A percentile compares a stretch with the other conserved stretches of the same genome.
These are phyloP conservation scores for Zangia roseola DNA, from an alignment of 768 basidiomycete species.

Conservation along the genomic window DNA sequence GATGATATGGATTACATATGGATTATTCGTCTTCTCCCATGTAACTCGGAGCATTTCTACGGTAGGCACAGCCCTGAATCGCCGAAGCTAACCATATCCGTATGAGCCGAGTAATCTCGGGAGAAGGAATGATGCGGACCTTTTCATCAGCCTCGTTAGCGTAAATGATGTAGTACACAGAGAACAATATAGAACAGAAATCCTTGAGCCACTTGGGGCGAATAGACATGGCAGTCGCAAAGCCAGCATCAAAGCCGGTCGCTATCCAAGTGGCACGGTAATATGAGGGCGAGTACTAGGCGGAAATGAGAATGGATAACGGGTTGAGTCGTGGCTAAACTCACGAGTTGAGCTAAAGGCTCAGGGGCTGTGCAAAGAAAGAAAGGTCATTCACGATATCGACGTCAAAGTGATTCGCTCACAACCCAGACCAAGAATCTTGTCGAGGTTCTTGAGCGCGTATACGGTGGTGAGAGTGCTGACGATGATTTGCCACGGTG, in stretches of 20 bases:
- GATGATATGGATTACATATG: conserved; percentile 58
- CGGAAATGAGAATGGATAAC: conserved; percentile 6
- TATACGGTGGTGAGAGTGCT: conserved; percentile 85
- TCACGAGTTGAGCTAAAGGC: conserved; percentile 82
- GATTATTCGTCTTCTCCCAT: conserved; percentile 97
- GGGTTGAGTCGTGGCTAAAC: conserved; percentile 24
- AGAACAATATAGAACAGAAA: conserved; percentile 80
- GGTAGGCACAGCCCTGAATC: conserved; percentile 89
- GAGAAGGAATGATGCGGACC: conserved; percentile 44
- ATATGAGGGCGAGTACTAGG: conserved; percentile 86
- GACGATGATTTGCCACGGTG: conserved; percentile 95
- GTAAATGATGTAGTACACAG: conserved; percentile 84
- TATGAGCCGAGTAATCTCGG: neutral
- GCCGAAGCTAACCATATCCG: conserved; percentile 61
- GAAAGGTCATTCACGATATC: neutral
- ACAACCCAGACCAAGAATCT: conserved; percentile 81
- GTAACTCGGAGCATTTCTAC: conserved; percentile 94
- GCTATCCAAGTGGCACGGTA: conserved; percentile 95
- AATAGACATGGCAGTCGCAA: conserved; percentile 93
- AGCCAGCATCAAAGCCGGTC: conserved; percentile 95
- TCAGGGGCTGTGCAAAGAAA: conserved; percentile 68
- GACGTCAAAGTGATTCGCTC: conserved; percentile 2
- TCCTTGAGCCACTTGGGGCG: conserved; percentile 91
- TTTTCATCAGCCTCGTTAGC: conserved; percentile 96
- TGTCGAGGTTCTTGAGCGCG: conserved; percentile 80